Base-by-base conservation (phyloP, 2,329 filamentous ascomycete species). In the Chrysoporthe deuterocubensis region DNA sequence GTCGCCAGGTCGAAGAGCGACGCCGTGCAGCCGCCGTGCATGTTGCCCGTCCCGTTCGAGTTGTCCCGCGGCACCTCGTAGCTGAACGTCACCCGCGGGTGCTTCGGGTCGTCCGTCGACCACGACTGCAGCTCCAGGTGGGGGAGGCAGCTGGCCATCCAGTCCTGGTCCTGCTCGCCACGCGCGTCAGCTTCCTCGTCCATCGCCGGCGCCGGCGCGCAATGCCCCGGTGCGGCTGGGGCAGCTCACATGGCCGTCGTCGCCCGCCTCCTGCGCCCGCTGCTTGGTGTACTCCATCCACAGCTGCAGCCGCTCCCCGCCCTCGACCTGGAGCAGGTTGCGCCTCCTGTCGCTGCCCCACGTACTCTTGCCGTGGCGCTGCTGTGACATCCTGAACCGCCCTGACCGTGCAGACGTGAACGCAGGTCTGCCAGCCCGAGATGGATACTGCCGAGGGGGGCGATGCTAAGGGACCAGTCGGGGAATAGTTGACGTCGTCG, bases 1-100 rank as follows among this genome's bases (percentile, higher is more conserved):
- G 91, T 92, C 72, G 87, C 84, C 67, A 86, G 80, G 78, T 93
- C 91, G 71, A 92, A 89, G 4, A 93, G 78, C 0, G 89, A 89
- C 2, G 91, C 85, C 0, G 87, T 83, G 70, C 87, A 89, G 21
- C 88, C 88, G 64, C 87, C 88, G 74, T 90, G 88, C 65, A 90
- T 78, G 77, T 84, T 89, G 37, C 77, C 76, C 16, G 84, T 67
- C 6, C 81, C 77, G 76, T 90, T 90, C 76, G 81, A 83, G 78
- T 90, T 84, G 3, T 78, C 72, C 0, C 78, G 76, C 66, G 83
- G 81, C 37, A 87, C 82, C 2, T 79, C 84, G 75, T 83, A 85
- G 68, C 60, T 63, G 52, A 69, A 65, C 4, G 64, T 54, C 14
- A 48, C 62, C 26, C n/a, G 62, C 11, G 68, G 62, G 59, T 69